A percentile compares a stretch with the other conserved stretches of the same genome.
Conservation (phyloP, 345 rosid species). For the Eutrema heterophyllum region DNA sequence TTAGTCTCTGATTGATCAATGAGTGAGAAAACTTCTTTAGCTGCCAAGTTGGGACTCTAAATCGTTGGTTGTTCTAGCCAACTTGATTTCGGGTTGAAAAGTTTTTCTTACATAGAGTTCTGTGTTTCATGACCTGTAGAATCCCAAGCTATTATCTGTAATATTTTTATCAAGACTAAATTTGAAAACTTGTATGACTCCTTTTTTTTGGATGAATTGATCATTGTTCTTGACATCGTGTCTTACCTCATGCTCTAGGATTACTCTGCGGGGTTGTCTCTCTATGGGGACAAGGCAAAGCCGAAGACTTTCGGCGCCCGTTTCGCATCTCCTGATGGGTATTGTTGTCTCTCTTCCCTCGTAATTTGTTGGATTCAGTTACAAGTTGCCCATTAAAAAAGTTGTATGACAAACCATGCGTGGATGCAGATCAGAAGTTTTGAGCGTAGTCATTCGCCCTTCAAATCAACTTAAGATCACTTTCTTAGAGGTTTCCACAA, state of each 20-base stretch:
- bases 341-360: constrained; percentile 17
- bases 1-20: background rate
- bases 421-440: constrained; percentile 66
- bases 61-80: background rate
- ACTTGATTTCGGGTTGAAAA: background rate
- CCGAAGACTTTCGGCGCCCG: constrained; percentile 79
- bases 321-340: constrained; percentile 88
- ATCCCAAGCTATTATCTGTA: background rate
- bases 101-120: background rate
- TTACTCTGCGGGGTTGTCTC: constrained; percentile 71
- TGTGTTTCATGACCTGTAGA: background rate
- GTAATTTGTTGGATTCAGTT: background rate
- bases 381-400: background rate
- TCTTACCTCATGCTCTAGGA: constrained; percentile 44
- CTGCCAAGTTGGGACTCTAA: background rate
- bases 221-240: constrained; percentile 4
- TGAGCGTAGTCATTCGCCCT: constrained; percentile 73
- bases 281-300: constrained; percentile 92
- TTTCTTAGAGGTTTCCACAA: constrained; percentile 71
- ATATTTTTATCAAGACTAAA: background rate
- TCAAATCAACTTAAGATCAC: constrained; percentile 90
- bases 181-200: background rate
- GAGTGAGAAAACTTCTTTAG: background rate
- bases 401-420: constrained; percentile 1
- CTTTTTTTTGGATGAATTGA: background rate